Base-by-base conservation (phyloP, 352 stramenopile species). In the Phytophthora quininea region DNA sequence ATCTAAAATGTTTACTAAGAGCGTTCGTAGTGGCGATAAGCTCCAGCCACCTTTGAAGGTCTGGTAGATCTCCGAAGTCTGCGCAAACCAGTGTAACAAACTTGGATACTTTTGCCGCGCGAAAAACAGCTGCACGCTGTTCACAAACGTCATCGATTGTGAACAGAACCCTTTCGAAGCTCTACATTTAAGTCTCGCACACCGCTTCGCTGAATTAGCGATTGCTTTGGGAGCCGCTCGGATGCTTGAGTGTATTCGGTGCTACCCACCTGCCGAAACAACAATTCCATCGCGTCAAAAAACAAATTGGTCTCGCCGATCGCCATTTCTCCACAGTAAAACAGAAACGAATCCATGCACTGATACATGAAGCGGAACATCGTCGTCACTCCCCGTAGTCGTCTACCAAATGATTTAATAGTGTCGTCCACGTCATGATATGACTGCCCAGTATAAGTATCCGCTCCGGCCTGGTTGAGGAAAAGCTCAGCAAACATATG, bases 341-440 rank as follows among this genome's bases (percentile, higher is more conserved):
- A 92, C 6, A 95, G 65, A 51, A 95, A 90, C 27, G 74, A 60
- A 50, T 95, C 85, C 37, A 92, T 79, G 60, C 85, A 92, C 58
- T 88, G 82, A 54, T 95, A 95, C 85, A 89, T 92, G 49, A 95
- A 92, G 68, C 77, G 82, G 58, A 92, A 90, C 55, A 92, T 82
- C 19, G 87, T 77, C 8, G 64, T 78, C 29, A 77, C 33, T 29
- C 74, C 66, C 24, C 67, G 66, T 19, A 79, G 56, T 38, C 64
- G 65, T 14, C 72, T 52, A 7, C 68, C 69, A 54, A 71, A 71
- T 11, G 43, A 64, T 45, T 64, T 71, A n/a, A 85, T 75, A n/a
- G 75, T 67, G 8, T 88, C 77, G 24, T 90, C 79, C 37, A 86
- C 69, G 37, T 66, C 58, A 48, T 88, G 79, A 31, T 76, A 86